A percentile compares a stretch with the other conserved stretches of the same genome.
These are phyloP conservation scores for Haematococcus sp. DNA, from an alignment of 139 green algal species.

Conservation along the genomic window DNA sequence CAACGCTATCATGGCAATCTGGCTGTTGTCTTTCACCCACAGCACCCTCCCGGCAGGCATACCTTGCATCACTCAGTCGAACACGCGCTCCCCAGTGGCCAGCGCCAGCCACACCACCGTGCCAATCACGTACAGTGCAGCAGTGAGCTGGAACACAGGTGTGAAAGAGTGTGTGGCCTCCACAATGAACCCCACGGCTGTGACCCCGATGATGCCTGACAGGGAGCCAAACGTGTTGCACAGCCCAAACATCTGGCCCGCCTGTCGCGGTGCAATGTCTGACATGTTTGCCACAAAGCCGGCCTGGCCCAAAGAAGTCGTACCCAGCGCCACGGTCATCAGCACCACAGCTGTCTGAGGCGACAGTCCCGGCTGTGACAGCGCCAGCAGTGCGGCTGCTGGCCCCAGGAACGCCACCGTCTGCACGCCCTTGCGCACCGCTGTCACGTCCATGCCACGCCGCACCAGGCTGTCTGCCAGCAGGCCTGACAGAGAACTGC, in stretches of 20 bases:
- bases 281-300: conserved; percentile 88
- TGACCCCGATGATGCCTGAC: conserved; percentile 72
- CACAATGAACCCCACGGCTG: conserved; percentile 68
- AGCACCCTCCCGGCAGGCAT: not conserved
- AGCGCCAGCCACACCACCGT: conserved; percentile 64
- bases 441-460: conserved; percentile 32
- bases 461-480: conserved; percentile 73
- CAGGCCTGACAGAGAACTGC: conserved; percentile 59
- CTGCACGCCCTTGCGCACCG: conserved; percentile 72
- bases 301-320: conserved; percentile 75
- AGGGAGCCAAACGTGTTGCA: conserved; percentile 88
- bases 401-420: conserved; percentile 76
- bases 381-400: conserved; percentile 64
- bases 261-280: conserved; percentile 78
- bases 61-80: conserved; percentile 43
- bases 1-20: no score
- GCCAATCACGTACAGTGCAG: conserved; percentile 72
- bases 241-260: conserved; percentile 83
- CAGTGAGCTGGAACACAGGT: conserved; percentile 76
- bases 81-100: conserved; percentile 57
- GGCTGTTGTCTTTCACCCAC: no score
- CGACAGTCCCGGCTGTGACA: conserved; percentile 32
- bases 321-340: conserved; percentile 77
- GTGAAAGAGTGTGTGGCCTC: conserved; percentile 71
- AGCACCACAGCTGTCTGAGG: conserved; percentile 7